These are phyloP conservation scores for Phaffia tasmanica DNA, from an alignment of 768 basidiomycete genomes.

Conservation along the genomic window DNA sequence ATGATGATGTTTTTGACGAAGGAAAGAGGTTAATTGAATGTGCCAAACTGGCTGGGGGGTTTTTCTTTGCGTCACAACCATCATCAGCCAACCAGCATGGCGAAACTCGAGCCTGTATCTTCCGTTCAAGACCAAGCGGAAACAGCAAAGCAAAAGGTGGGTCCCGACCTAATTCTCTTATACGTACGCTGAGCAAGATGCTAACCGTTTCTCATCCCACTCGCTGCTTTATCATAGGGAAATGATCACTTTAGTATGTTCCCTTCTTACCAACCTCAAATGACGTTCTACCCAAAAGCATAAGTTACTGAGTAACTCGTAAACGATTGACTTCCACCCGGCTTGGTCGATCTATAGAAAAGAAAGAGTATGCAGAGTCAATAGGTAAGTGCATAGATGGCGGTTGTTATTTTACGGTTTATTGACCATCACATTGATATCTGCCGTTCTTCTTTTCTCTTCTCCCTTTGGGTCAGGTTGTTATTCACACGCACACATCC, in stretches of 20 bases:
- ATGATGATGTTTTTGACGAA: too few species aligned
- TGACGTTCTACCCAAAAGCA: too few species aligned
- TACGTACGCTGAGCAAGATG: too few species aligned
- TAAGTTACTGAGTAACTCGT: too few species aligned
- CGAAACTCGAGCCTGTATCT: too few species aligned
- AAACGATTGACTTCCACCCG: too few species aligned
- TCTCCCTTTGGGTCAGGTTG: background rate
- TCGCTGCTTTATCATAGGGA: background rate
- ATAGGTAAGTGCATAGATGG: slow-evolving; percentile 6
- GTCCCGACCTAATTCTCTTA: background rate
- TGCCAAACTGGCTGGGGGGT: too few species aligned
- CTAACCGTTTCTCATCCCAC: background rate
- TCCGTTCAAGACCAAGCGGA: slow-evolving; percentile 1
- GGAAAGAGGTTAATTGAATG: too few species aligned
- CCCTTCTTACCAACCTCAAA: too few species aligned
- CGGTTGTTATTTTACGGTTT: background rate
- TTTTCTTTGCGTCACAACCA: too few species aligned
- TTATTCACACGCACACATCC: slow-evolving; percentile 20
- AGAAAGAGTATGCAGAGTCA: slow-evolving; percentile 11
- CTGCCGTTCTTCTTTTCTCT: background rate
- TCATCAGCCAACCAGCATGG: too few species aligned
- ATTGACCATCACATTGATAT: background rate
- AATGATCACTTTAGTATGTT: slow-evolving; percentile 18
- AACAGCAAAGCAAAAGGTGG: slow-evolving; percentile 13
- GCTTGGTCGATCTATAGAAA: background rate